Evolutionary conservation across 345 rosid species (phyloP), one percentile per base, ranked within the genome.

Genomic region (Euclidium syriacum): DNA sequence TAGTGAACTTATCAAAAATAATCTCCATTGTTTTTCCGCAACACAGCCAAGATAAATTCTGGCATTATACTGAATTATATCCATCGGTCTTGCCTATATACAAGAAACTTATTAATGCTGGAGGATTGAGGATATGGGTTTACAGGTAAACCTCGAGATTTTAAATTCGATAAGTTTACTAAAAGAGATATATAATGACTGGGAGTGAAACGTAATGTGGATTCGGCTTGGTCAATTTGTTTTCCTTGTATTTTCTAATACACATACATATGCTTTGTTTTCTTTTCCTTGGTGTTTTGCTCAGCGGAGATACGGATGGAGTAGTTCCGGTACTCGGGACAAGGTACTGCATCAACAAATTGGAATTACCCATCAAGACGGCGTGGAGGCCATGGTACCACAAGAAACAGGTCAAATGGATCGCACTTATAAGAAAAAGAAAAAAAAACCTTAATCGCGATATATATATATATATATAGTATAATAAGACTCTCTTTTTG

Each of bases 331-430:
- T 87, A 11, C 76, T 90, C 30, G 77, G 90, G 12, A 90, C 92
- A 25, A 68, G 84, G 52, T 90, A 87, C 72, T 73, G 92, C 74
- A 56, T 90, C 59, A 75, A 54, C 24, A 36, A 82, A 23, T 20
- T 90, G 53, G 81, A 80, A 17, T 52, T 90, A 42, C 70, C 73
- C 10, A 82, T 90, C 66, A 82, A 79, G 5, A 82, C 73, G 69
- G 7, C 84, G 3, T 90, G 95, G 97, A 75, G 85, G 49, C 92
- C 97, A 12, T 90, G 97, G 97, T 90, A 80, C 68, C 83, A 90
- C 52, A 57, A 81, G 27, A 81, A 79, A 60, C 88, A 90, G 90
- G 95, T 87, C 9, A 8, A 11, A 6, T 2, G 2, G 12, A 24
- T 38, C 34, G 15, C 43, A 56, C 5, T 39, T 10, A n/a, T n/a